Base-by-base conservation (phyloP, 2,329 filamentous ascomycete species). In the Pseudocercospora cruenta region DNA sequence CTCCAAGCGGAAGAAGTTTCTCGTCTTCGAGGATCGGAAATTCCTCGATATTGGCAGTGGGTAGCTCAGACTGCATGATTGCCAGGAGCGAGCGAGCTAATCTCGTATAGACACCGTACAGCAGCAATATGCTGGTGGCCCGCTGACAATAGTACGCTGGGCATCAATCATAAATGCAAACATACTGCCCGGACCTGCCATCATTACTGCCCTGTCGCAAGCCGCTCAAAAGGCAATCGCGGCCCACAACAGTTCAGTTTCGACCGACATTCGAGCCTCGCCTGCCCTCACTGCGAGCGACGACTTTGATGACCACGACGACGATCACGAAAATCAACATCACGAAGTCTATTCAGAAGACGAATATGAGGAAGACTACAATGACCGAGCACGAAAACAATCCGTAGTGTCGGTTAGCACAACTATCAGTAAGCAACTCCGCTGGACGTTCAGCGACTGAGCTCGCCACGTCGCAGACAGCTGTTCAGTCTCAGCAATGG, bases 351-450 rank as follows among this genome's bases (percentile, higher is more conserved):
- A 69, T 28, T 71, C 70, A 9, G 72, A 69, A 21, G 81, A 83
- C 22, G 82, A 83, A 43, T 77, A 78, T 49, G 71, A 75, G 28
- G 76, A 79, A 21, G 69, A 70, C 64, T 69, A 61, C 64, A 66
- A 78, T 45, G 73, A 75, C 66, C 83, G 85, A 64, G 86, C 86
- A 68, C 85, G 91, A 71, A 94, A 94, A 80, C 89, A 90, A 64
- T 93, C 90, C 79, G 91, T 94, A 68, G 91, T 94, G 61, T 92
- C 90, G 53, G 79, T 85, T 63, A 88, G 91, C 77, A 94, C 91
- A 6, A 94, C 91, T 1, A 89, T 94, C 70, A 92, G 90, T 43
- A 43, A 43, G 39, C 39, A 43, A 43, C 16, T 43, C 36, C 36
- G 36, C 36, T n/a, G 8, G 14, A 39, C 14, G 8, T 12, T 12